These are phyloP conservation scores for Boletus reticuloceps DNA, from an alignment of 768 basidiomycete genomes.

Conservation along the genomic window DNA sequence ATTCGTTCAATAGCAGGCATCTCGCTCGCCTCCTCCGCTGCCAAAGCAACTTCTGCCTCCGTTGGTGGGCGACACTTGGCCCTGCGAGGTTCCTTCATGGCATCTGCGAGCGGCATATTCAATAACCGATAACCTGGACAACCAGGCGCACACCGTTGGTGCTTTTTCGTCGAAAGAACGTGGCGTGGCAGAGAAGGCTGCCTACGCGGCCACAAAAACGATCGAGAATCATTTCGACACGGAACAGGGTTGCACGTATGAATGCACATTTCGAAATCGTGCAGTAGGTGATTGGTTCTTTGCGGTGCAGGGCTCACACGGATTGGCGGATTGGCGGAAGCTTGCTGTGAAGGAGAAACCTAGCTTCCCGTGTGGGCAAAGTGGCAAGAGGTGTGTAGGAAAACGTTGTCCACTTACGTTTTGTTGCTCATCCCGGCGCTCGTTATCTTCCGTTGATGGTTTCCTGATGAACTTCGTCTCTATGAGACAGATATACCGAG, in stretches of 20 bases:
- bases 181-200: constrained; percentile 23
- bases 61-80: constrained; percentile 21
- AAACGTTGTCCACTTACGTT: constrained; percentile 10
- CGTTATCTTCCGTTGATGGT: neutral
- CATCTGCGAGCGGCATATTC: constrained; percentile 12
- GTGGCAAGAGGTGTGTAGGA: neutral
- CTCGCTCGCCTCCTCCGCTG: constrained; percentile 9
- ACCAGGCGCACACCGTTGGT: constrained; percentile 10
- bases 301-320: constrained; percentile 4
- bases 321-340: neutral
- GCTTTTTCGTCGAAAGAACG: constrained; percentile 23
- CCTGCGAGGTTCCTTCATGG: constrained; percentile 20
- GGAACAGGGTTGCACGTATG: constrained; percentile 22
- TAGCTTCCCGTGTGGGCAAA: neutral
- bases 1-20: neutral
- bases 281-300: neutral
- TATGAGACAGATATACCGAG: neutral
- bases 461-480: constrained; percentile 9
- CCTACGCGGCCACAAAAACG: constrained; percentile 25
- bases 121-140: constrained; percentile 26
- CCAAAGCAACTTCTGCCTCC: constrained; percentile 19
- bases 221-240: constrained; percentile 27
- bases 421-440: constrained; percentile 1
- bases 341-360: constrained; percentile 1
- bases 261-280: constrained; percentile 25